These are phyloP conservation scores for Microdochium bolleyi DNA, from an alignment of 2,329 filamentous ascomycete genomes.

Conservation along the genomic window DNA sequence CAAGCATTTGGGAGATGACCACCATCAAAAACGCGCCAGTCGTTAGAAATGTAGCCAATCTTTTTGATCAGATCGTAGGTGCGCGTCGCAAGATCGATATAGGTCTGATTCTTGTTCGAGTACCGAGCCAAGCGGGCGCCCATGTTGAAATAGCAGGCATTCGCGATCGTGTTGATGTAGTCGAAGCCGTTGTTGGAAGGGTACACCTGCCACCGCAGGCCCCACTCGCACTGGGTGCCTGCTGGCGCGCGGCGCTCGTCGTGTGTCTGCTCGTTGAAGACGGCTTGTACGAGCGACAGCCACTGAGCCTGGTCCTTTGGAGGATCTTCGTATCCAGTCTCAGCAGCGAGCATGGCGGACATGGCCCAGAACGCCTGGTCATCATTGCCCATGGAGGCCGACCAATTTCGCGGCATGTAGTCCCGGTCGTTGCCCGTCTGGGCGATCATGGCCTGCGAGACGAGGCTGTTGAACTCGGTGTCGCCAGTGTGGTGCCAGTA, in stretches of 20 bases:
- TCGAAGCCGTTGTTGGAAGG: constrained; percentile 66
- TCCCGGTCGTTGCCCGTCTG: constrained; percentile 48
- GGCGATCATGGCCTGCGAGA: constrained; percentile 47
- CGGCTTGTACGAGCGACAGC: constrained; percentile 59
- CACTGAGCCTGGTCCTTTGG: constrained; percentile 46
- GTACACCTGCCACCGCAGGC: constrained; percentile 72
- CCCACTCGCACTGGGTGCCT: constrained; percentile 51
- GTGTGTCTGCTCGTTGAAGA: constrained; percentile 54
- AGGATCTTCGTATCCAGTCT: constrained; percentile 55
- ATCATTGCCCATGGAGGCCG: constrained; percentile 56
- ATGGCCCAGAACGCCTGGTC: constrained; percentile 67
- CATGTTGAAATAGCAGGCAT: constrained; percentile 57
- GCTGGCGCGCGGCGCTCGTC: constrained; percentile 52
- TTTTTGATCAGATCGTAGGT: constrained; percentile 53
- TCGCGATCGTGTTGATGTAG: constrained; percentile 51
- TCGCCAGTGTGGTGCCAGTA: constrained; percentile 65
- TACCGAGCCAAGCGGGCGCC: constrained; percentile 65
- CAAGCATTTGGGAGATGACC: constrained; percentile 49
- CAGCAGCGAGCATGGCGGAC: constrained; percentile 59
- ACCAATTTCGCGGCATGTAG: constrained; percentile 54
- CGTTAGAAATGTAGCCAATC: constrained; percentile 50
- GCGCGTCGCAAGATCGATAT: constrained; percentile 52
- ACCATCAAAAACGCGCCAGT: constrained; percentile 60
- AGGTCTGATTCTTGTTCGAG: constrained; percentile 53
- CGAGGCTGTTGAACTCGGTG: constrained; percentile 49